Evolutionary conservation across 257 asterid species (phyloP).

Genomic region (Schizonepeta tenuifolia): DNA sequence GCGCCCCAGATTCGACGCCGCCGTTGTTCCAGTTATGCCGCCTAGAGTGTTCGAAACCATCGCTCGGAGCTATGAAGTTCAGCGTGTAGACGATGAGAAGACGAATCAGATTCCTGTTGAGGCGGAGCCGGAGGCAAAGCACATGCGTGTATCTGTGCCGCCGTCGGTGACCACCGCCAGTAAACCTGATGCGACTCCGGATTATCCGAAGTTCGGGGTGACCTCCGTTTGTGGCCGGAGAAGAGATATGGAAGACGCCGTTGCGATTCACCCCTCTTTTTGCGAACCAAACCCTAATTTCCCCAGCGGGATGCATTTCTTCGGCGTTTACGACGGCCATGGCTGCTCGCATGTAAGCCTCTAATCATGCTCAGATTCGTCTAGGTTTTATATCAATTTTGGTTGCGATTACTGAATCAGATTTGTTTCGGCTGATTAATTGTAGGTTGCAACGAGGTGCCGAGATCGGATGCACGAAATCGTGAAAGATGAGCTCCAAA

Average conservation of each 20-base stretch:
- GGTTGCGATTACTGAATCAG: neutral
- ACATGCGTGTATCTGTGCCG: conserved; percentile 19
- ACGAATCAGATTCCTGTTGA: conserved; percentile 15
- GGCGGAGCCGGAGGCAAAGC: conserved; percentile 5
- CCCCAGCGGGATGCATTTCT: conserved; percentile 53
- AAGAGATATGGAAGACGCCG: conserved; percentile 93
- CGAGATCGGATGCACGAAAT: conserved; percentile 92
- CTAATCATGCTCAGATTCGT: neutral
- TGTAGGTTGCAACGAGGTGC: conserved; percentile 86
- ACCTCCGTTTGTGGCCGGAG: conserved; percentile 89
- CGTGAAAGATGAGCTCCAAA: conserved; percentile 59
- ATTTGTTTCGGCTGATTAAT: neutral
- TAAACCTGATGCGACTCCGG: conserved; percentile 6
- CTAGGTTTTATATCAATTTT: neutral
- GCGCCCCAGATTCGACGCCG: conserved; percentile 45
- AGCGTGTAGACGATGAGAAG: conserved; percentile 10
- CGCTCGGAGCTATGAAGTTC: conserved; percentile 16
- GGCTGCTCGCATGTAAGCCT: conserved; percentile 93
- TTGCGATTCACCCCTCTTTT: conserved; percentile 63
- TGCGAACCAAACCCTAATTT: conserved; percentile 22
- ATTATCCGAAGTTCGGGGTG: conserved; percentile 60
- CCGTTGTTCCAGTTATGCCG: conserved; percentile 35
- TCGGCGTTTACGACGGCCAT: conserved; percentile 94
- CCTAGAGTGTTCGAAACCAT: conserved; percentile 25
- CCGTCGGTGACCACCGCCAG: conserved; percentile 1